These are phyloP conservation scores for Fusarium metavorans DNA, from an alignment of 2,329 filamentous ascomycete species.

Conservation along the genomic window DNA sequence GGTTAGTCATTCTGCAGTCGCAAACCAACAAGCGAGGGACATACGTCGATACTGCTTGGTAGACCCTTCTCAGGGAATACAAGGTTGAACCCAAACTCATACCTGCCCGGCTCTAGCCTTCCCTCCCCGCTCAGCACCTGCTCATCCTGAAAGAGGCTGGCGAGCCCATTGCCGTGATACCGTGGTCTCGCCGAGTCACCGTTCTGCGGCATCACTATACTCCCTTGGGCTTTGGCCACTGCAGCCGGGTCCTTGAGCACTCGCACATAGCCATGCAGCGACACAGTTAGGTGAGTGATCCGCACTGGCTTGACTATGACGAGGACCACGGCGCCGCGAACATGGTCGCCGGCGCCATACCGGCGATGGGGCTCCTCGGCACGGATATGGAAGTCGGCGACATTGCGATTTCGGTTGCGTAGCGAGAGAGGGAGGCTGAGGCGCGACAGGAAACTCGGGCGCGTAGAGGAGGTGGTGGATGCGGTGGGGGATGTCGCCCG, in stretches of 20 bases:
- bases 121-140: constrained; percentile 83
- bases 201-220: constrained; percentile 56
- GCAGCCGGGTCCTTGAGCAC: constrained; percentile 78
- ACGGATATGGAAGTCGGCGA: constrained; percentile 83
- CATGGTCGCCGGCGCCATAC: constrained; percentile 80
- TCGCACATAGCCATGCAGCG: constrained; percentile 82
- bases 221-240: constrained; percentile 62
- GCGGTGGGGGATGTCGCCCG: constrained; percentile 39
- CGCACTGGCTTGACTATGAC: constrained; percentile 79
- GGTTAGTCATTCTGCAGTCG: constrained; percentile 18
- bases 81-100: constrained; percentile 83
- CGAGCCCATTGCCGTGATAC: constrained; percentile 82
- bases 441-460: constrained; percentile 62
- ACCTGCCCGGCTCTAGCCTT: constrained; percentile 77
- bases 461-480: constrained; percentile 42
- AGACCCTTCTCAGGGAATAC: constrained; percentile 76
- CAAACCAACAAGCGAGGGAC: constrained; percentile 49
- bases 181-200: constrained; percentile 57
- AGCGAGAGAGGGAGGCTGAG: constrained; percentile 63
- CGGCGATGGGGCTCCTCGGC: constrained; percentile 82
- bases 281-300: constrained; percentile 84
- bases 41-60: constrained; percentile 95
- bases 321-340: constrained; percentile 79
- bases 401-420: constrained; percentile 69
- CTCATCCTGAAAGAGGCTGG: constrained; percentile 87